Evolutionary conservation across 768 basidiomycete genomes (phyloP).

Genomic region (Dentipellis sp.): DNA sequence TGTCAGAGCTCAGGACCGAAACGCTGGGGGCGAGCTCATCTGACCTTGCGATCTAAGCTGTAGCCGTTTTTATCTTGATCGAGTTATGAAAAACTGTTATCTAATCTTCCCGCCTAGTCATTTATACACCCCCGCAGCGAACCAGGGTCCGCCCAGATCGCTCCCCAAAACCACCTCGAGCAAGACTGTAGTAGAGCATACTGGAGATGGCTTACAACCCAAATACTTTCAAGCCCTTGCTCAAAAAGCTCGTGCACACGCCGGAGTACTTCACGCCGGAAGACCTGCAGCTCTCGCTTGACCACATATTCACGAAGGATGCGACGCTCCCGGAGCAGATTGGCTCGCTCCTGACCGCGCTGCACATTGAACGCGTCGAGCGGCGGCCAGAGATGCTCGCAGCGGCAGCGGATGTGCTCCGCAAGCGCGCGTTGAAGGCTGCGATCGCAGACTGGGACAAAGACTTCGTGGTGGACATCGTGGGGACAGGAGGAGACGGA

Average conservation of each 20-base stretch:
- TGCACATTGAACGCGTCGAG: constrained; percentile 76
- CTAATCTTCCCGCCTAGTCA: not conserved
- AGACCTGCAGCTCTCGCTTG: constrained; percentile 66
- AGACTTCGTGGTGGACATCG: constrained; percentile 72
- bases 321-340: constrained; percentile 64
- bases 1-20: too few relatives aligned
- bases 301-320: constrained; percentile 63
- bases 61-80: not conserved
- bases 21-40: not conserved
- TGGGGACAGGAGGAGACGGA: constrained; percentile 93
- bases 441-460: constrained; percentile 44
- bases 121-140: not conserved
- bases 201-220: constrained; percentile 13
- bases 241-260: constrained; percentile 70
- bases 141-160: not conserved
- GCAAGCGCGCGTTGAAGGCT: constrained; percentile 57
- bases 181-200: not conserved
- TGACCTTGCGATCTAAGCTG: not conserved
- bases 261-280: constrained; percentile 74
- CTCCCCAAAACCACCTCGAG: not conserved
- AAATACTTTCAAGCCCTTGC: constrained; percentile 64
- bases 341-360: constrained; percentile 82
- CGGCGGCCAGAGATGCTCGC: constrained; percentile 66
- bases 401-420: constrained; percentile 68
- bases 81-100: not conserved